phyloP scores from a whole-genome alignment of 805 yeast genomes.

The Starmerella potacharoeniae region DNA sequence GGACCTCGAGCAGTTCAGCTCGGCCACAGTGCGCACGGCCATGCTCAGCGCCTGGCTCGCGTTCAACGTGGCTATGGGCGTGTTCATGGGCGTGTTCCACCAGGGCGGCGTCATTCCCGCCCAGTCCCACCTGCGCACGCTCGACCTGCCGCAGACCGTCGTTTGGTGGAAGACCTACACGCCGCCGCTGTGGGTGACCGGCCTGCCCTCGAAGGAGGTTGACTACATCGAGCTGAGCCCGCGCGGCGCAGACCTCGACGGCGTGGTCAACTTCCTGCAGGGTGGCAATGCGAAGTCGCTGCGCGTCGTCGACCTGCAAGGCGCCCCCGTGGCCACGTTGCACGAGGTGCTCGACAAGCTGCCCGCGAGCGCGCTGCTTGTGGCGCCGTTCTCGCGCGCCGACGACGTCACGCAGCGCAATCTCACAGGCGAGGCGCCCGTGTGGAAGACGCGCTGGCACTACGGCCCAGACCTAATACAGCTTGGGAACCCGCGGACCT shows the following conservation, averaged over 20 bases:
- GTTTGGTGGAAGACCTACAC: constrained; percentile 92
- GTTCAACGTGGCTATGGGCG: constrained; percentile 50
- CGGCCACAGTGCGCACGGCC: constrained; percentile 16
- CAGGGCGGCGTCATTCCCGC: constrained; percentile 84
- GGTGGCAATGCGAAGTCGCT: neutral
- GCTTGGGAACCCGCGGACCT: neutral
- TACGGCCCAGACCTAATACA: constrained; percentile 8
- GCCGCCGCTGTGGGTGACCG: constrained; percentile 82
- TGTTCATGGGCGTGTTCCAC: constrained; percentile 70
- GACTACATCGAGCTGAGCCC: constrained; percentile 19
- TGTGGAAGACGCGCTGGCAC: constrained; percentile 23
- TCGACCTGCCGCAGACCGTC: constrained; percentile 28
- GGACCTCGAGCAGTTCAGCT: constrained; percentile 22
- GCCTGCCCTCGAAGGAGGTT: constrained; percentile 24
- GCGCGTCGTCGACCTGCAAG: constrained; percentile 40
- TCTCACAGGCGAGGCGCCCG: neutral
- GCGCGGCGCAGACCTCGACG: constrained; percentile 2
- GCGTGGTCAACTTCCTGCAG: neutral
- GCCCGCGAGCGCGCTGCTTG: neutral
- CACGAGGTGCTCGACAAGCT: constrained; percentile 18
- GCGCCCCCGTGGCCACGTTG: constrained; percentile 30
- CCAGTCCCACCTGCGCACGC: constrained; percentile 28
- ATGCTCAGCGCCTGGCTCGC: constrained; percentile 40
- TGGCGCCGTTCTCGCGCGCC: neutral
- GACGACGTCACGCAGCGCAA: neutral